phyloP scores from a whole-genome alignment of 129 eudicot genomes.

The Mikania micrantha region DNA sequence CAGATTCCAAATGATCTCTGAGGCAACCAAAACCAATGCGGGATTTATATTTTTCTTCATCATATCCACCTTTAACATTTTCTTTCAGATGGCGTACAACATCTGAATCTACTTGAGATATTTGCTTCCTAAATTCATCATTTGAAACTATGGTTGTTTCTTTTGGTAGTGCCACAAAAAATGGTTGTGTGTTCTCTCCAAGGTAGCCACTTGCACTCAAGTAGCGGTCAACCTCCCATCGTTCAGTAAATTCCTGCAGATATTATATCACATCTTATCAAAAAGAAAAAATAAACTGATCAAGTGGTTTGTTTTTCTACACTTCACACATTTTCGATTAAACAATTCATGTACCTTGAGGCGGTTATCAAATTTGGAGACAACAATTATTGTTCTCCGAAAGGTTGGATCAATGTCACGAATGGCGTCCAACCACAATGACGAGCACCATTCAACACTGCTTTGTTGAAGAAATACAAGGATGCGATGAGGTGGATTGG shows the following conservation, averaged over 20 bases:
- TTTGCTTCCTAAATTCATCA: slow-evolving; percentile 87
- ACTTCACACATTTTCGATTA: not conserved
- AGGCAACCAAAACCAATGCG: too few species aligned
- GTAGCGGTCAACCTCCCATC: too few species aligned
- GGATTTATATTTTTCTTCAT: too few species aligned
- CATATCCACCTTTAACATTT: slow-evolving; percentile 79
- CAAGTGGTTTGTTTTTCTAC: not conserved
- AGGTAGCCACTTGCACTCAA: too few species aligned
- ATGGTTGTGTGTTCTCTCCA: slow-evolving; percentile 82
- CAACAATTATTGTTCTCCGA: slow-evolving; percentile 74
- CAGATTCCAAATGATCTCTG: slow-evolving; percentile 77
- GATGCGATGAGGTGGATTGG: slow-evolving; percentile 92
- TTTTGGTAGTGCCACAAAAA: slow-evolving; percentile 88
- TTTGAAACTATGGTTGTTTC: slow-evolving; percentile 68
- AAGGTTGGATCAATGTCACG: slow-evolving; percentile 92
- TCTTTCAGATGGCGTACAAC: slow-evolving; percentile 58
- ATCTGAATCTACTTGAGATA: slow-evolving; percentile 78
- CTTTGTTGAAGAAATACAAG: slow-evolving; percentile 96
- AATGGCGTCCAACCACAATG: slow-evolving; percentile 87
- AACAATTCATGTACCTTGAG: slow-evolving; percentile 54
- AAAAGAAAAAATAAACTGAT: not conserved
- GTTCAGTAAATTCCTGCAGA: slow-evolving; percentile 76
- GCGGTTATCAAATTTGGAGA: too few species aligned
- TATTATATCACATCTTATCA: not conserved
- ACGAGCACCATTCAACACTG: slow-evolving; percentile 98